Evolutionary conservation across 225 moss, liverwort and hornwort genomes (phyloP).

Genomic region (Polytrichum commune): DNA sequence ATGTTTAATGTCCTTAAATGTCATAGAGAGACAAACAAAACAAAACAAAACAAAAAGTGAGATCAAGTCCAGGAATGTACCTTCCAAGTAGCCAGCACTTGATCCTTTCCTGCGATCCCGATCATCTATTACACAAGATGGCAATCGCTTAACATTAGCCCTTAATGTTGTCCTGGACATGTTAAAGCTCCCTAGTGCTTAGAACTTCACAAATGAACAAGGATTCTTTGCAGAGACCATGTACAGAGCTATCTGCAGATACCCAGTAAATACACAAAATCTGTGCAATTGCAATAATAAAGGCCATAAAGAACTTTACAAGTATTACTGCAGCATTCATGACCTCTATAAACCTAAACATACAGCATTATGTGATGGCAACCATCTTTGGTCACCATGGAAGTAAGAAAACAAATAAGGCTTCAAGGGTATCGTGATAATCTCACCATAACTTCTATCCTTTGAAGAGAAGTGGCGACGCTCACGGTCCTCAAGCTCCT

Average conservation of each 20-base stretch:
- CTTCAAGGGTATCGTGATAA: not conserved
- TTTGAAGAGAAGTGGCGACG: constrained; percentile 92
- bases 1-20: not conserved
- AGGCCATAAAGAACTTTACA: too few relatives aligned
- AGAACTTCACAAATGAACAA: too few relatives aligned
- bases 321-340: too few relatives aligned
- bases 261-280: too few relatives aligned
- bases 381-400: not conserved
- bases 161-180: not conserved
- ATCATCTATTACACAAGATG: constrained; percentile 46
- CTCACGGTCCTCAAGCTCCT: constrained; percentile 93
- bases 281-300: too few relatives aligned
- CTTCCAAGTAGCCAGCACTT: constrained; percentile 69
- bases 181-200: too few relatives aligned
- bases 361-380: not conserved
- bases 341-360: not conserved
- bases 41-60: not conserved
- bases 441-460: constrained; percentile 69
- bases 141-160: not conserved
- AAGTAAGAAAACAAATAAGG: not conserved
- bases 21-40: too few relatives aligned
- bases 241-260: too few relatives aligned
- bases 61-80: constrained; percentile 9
- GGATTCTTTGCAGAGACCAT: too few relatives aligned
- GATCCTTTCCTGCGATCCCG: constrained; percentile 83